Evolutionary conservation across 139 green algal genomes (phyloP), one percentile per base, ranked within the genome.

Genomic region (Chlamydomonas schloesseri): DNA sequence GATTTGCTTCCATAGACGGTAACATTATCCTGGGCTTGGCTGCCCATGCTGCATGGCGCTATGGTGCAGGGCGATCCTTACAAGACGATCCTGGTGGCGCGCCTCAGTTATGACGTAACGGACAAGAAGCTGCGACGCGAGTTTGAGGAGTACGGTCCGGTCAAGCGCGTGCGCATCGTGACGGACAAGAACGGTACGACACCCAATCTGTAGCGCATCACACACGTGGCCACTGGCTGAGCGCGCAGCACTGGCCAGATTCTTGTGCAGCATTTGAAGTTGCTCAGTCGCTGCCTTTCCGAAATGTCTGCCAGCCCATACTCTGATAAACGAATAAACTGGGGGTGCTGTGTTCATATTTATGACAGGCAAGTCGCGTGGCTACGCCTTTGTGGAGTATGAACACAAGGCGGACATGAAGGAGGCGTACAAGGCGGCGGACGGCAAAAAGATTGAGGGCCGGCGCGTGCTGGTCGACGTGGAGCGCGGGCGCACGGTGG

Each of bases 321-420:
- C n/a, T n/a, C n/a, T n/a, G n/a, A n/a, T n/a, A n/a, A n/a, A n/a
- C n/a, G n/a, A n/a, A n/a, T n/a, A n/a, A n/a, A n/a, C n/a, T n/a
- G n/a, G n/a, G n/a, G n/a, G n/a, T n/a, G n/a, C n/a, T n/a, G n/a
- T n/a, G n/a, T n/a, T n/a, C n/a, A n/a, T n/a, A n/a, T n/a, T n/a
- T n/a, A n/a, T n/a, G n/a, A 69, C 93, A 96, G 96, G 92, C 73
- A 98, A 97, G 89, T 90, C 94, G 0, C 88, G 94, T 0, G 96
- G 96, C 36, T 98, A 98, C 82, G 96, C 95, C 0, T 98, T 98
- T 71, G 90, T 98, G 14, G 96, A 98, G 92, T 98, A 91, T 83
- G 96, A 98, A 90, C 92, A 97, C 88, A 97, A 98, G 91, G 92
- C 91, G 50, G 96, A 98, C 92, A 98, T 98, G 95, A 98, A 98